Evolutionary conservation across 1,139 yeast species (phyloP).

Genomic region (Lizanozyma gosingica): DNA sequence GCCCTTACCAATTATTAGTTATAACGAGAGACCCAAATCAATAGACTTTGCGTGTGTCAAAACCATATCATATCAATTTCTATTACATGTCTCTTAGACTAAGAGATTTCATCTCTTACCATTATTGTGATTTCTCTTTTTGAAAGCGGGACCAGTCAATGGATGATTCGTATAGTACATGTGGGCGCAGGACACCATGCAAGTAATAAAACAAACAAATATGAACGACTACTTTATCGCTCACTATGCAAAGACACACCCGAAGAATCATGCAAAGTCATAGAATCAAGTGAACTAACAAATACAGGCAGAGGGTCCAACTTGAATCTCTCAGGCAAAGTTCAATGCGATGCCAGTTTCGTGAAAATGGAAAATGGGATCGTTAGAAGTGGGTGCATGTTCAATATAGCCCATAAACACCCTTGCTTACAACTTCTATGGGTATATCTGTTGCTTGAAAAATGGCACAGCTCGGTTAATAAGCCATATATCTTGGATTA

Average conservation of each 20-base stretch:
- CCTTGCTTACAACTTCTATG: conserved; percentile 12
- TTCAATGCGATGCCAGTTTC: conserved; percentile 45
- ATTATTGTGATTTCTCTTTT: no score
- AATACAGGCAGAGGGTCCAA: conserved; percentile 55
- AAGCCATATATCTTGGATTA: not conserved
- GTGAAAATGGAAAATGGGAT: conserved; percentile 8
- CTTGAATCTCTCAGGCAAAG: conserved; percentile 34
- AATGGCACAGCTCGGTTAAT: conserved; percentile 1
- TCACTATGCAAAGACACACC: conserved; percentile 13
- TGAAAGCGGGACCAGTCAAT: no score
- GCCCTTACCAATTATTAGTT: no score
- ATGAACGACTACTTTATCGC: conserved; percentile 15
- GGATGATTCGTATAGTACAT: conserved; percentile 16
- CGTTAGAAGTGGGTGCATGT: conserved; percentile 13
- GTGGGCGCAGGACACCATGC: conserved; percentile 35
- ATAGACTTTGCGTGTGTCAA: no score
- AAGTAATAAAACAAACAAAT: conserved; percentile 8
- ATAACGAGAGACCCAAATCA: no score
- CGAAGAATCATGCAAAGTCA: conserved; percentile 14
- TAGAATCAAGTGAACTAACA: conserved; percentile 39
- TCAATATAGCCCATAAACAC: conserved; percentile 14
- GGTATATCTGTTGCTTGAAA: not conserved
- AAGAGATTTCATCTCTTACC: no score
- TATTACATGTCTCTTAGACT: no score
- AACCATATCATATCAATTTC: no score